Evolutionary conservation across 768 basidiomycete species (phyloP), one percentile per base, ranked within the genome.

Genomic region (Trametes gibbosa): DNA sequence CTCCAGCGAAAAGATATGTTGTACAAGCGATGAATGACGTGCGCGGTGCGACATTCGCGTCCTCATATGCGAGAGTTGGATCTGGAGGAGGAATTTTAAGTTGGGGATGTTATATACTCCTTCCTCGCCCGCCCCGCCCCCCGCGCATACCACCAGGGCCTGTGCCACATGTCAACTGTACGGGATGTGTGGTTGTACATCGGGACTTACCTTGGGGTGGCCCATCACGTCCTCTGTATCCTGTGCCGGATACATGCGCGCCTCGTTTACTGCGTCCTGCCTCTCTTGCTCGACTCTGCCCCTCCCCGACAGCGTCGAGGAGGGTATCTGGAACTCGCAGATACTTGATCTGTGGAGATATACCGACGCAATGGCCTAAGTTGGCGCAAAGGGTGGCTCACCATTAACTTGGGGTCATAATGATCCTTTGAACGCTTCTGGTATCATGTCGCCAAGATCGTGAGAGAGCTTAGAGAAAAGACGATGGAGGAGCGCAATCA

Each of bases 321-420:
- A 93, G 83, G 12, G 82, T 84, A 64, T 98, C 95, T 50, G 96
- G 95, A 55, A 99, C 94, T 50, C 95, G 88, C 63, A 98, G 78
- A 75, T 98, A 98, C 74, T 99, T 98, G 74, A 99, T 98, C 95
- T 97, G 64, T 2, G 19, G 34, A 6, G 1, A 16, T 45, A 62
- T 55, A 23, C 41, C 45, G 51, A 39, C 41, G 54, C 50, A 24
- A 58, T 58, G 50, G 61, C 56, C 37, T 25, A 63, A n/a, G 50
- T 24, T 53, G 50, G 17, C 40, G 48, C n/a, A 56, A 50, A 16
- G 35, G 39, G 50, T 23, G 39, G 45, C 66, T 70, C 62, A 95
- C 96, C 97, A 99, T 24, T 47, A 12, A 14, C 6, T 17, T 2
- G n/a, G 29, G 4, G 19, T 37, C 10, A 0, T 21, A 12, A 8